Evolutionary conservation across 169 alveolate species (phyloP), one percentile per base, ranked within the genome.

Genomic region (Plasmodium malariae): DNA sequence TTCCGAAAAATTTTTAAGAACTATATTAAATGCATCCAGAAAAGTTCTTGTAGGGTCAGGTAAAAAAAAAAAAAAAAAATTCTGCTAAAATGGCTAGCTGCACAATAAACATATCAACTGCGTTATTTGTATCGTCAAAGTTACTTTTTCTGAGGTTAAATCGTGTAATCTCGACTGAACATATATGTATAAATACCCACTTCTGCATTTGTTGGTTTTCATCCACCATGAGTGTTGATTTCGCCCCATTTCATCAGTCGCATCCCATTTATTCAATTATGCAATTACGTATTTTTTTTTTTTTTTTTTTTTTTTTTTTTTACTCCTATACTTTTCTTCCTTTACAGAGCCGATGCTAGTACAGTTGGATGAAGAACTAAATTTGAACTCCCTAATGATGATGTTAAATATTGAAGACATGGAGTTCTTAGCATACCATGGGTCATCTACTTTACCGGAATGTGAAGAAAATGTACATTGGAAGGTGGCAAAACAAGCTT

Each of bases 401-500:
- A 95, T 94, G 97, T 65, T 95, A 37, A 96, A 95, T 91, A 92
- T 93, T 11, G 92, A 95, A 73, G 88, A 91, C 49, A 68, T 92
- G 89, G 94, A 93, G 57, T 94, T 94, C 86, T 91, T 93, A 48
- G 95, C 96, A n/a, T 94, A 95, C 70, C 96, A 92, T 62, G 97
- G 97, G 2, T 94, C 96, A 57, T 92, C 93, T 36, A 95, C 97
- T 11, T 91, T 87, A 67, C 96, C 96, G 1, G 94, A 88, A 17
- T 95, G 97, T 63, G 95, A 92, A 49, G 97, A 95, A 73, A 94
- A 94, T 49, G 95, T 95, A 40, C 69, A 94, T 30, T 94, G 97
- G 97, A 94, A 93, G 70, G 97, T 95, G 9, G 97, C 97, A 17
- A 93, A 94, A 87, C 94, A 94, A 72, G 93, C 97, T 17, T 92